phyloP scores from a whole-genome alignment of 352 stramenopile species.

The Globisporangium uncinulatum region DNA sequence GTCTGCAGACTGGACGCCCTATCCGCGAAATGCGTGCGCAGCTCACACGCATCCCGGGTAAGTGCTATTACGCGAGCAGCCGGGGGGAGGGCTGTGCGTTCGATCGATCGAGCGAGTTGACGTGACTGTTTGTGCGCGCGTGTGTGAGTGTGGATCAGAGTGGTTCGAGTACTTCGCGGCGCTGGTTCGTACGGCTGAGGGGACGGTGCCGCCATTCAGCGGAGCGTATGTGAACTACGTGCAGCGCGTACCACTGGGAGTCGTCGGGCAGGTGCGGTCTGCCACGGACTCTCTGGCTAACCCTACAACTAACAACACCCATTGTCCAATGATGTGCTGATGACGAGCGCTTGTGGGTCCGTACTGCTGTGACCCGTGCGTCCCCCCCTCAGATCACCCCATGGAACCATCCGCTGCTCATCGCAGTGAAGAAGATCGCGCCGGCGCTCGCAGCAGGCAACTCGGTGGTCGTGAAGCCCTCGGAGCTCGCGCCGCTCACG shows the following conservation, averaged over 20 bases:
- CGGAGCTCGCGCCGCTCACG: constrained; percentile 67
- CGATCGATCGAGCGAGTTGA: neutral
- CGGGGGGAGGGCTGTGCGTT: neutral
- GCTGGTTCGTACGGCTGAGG: constrained; percentile 60
- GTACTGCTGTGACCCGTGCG: neutral
- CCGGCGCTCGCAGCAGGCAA: constrained; percentile 69
- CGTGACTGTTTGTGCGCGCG: neutral
- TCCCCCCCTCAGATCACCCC: constrained; percentile 45
- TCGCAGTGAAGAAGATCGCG: constrained; percentile 68
- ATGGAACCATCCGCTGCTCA: constrained; percentile 81
- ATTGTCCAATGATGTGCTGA: neutral
- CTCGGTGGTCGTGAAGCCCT: constrained; percentile 83
- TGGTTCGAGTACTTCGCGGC: constrained; percentile 85
- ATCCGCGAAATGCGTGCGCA: constrained; percentile 55
- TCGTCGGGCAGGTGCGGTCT: constrained; percentile 35
- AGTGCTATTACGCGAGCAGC: neutral
- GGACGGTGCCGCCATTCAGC: constrained; percentile 56
- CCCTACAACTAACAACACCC: too few relatives aligned
- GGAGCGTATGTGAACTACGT: constrained; percentile 53
- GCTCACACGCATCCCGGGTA: constrained; percentile 35
- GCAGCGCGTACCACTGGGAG: constrained; percentile 49
- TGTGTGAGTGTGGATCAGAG: constrained; percentile 21
- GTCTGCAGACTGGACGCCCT: constrained; percentile 52
- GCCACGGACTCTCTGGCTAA: neutral
- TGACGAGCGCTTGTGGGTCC: neutral